Percentiles rank a stretch among this genome's conserved stretches.
Evolutionary conservation across 1,139 yeast genomes (phyloP).

Genomic region (Pichia sp.): DNA sequence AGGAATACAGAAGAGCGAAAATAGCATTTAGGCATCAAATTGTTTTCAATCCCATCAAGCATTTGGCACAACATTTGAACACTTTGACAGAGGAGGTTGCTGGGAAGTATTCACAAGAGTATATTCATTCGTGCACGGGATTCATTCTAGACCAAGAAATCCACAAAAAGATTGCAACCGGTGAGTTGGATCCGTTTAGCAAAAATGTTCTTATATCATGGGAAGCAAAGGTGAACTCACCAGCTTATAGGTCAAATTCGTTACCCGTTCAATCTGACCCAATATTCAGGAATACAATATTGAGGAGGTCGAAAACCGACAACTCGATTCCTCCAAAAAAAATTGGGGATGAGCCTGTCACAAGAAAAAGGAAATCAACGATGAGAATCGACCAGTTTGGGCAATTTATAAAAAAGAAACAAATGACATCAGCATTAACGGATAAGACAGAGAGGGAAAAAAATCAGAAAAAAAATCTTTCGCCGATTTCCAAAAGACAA

Average conservation of each 20-base stretch:
- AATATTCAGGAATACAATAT: not conserved
- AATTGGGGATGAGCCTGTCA: constrained; percentile 6
- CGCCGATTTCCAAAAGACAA: constrained; percentile 28
- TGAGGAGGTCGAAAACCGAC: constrained; percentile 6
- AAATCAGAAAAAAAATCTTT: constrained; percentile 4
- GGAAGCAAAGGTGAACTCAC: constrained; percentile 31
- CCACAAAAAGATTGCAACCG: constrained; percentile 59
- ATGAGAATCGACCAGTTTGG: constrained; percentile 15
- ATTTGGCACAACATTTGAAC: constrained; percentile 53
- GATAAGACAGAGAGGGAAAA: not conserved
- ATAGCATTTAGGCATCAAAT: constrained; percentile 83
- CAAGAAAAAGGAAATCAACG: constrained; percentile 15
- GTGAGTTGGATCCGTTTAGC: constrained; percentile 63
- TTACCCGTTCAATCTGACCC: constrained; percentile 3
- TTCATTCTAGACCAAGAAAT: constrained; percentile 41
- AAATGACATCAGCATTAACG: not conserved
- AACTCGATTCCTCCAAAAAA: not conserved
- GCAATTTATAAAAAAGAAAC: constrained; percentile 9
- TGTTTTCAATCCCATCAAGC: constrained; percentile 65
- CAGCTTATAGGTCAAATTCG: not conserved
- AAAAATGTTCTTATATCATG: constrained; percentile 45
- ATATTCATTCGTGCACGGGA: constrained; percentile 60
- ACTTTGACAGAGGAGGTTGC: constrained; percentile 43
- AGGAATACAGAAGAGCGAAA: constrained; percentile 63
- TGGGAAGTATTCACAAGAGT: constrained; percentile 18